phyloP scores from a whole-genome alignment of 169 alveolate species.

The Eimeria acervulina region DNA sequence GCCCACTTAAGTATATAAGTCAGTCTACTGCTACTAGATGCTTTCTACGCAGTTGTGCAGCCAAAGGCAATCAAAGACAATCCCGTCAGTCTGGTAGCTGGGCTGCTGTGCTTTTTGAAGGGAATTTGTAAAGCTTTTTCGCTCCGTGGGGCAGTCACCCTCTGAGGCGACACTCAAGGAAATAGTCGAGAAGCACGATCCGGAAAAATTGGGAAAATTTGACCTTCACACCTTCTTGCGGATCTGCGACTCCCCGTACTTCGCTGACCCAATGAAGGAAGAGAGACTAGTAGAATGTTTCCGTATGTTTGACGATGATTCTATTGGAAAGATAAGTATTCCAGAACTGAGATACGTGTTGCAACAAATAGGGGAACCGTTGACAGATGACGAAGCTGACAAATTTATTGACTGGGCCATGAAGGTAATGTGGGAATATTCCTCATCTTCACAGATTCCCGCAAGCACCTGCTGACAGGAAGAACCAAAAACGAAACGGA shows the following conservation, averaged over 20 bases:
- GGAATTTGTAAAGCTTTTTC: conserved; percentile 74
- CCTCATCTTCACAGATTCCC: background rate
- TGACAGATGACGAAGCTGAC: conserved; percentile 83
- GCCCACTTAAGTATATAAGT: background rate
- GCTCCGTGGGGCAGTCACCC: conserved; percentile 84
- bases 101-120: conserved; percentile 20
- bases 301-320: conserved; percentile 78
- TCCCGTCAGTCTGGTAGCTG: background rate
- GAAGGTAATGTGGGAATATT: conserved; percentile 6
- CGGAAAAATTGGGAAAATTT: conserved; percentile 36
- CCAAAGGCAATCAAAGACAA: background rate
- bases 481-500: background rate
- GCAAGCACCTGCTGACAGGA: background rate
- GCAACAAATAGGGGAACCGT: conserved; percentile 77
- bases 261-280: conserved; percentile 81
- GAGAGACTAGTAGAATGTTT: conserved; percentile 75
- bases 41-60: background rate
- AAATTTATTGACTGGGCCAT: conserved; percentile 79
- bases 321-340: conserved; percentile 56
- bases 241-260: conserved; percentile 74
- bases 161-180: conserved; percentile 65
- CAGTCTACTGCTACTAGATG: background rate
- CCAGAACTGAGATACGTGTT: conserved; percentile 69
- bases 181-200: conserved; percentile 64
- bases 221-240: conserved; percentile 71